Evolutionary conservation across 352 stramenopile genomes (phyloP).

Genomic region (Halophytophthora polymorphica): DNA sequence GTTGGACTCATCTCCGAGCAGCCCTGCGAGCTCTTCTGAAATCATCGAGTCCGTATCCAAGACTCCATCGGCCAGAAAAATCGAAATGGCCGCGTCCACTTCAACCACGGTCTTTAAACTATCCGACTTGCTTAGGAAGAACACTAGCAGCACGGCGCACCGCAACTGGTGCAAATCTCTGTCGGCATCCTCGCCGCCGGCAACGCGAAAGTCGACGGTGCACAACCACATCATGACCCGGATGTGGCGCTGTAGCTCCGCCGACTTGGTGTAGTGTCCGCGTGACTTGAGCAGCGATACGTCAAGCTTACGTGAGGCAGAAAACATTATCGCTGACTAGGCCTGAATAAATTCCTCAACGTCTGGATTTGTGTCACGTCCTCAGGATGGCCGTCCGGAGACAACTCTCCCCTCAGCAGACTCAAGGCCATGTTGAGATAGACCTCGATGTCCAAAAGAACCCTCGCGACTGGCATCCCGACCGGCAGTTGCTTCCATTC

Average conservation of each 20-base stretch:
- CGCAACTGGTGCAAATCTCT: constrained; percentile 16
- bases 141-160: constrained; percentile 14
- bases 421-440: constrained; percentile 15
- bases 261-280: constrained; percentile 23
- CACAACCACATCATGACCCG: constrained; percentile 23
- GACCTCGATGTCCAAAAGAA: constrained; percentile 14
- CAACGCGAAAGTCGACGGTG: constrained; percentile 14
- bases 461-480: too few species aligned
- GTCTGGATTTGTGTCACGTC: not conserved
- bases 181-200: constrained; percentile 5
- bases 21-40: not conserved
- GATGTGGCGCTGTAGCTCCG: constrained; percentile 15
- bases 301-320: constrained; percentile 8
- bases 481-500: too few species aligned
- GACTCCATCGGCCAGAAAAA: constrained; percentile 14
- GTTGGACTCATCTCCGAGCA: not conserved
- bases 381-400: not conserved
- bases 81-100: constrained; percentile 14
- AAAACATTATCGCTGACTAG: constrained; percentile 7
- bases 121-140: constrained; percentile 6
- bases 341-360: not conserved
- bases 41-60: constrained; percentile 18
- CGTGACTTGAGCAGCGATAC: constrained; percentile 26
- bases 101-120: constrained; percentile 1
- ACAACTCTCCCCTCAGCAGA: constrained; percentile 5